Percentiles rank a stretch among this genome's conserved stretches.
Conservation (phyloP, 2,329 filamentous ascomycete genomes). For the Aureobasidium sp. region DNA sequence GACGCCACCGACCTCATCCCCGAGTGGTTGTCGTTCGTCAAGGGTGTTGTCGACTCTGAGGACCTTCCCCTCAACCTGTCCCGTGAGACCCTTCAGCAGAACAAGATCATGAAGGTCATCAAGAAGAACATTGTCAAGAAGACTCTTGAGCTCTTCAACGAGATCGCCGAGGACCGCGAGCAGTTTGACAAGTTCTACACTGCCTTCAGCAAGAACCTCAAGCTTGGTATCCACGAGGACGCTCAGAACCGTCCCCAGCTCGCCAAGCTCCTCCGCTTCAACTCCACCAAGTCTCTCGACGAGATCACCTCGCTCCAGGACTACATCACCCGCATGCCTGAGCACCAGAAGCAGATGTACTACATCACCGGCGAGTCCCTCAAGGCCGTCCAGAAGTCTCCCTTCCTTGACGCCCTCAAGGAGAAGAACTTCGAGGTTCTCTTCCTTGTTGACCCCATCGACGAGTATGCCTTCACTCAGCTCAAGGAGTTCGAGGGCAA, state of each 20-base stretch:
- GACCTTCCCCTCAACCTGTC: constrained; percentile 98
- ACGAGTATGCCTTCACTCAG: constrained; percentile 99
- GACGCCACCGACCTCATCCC: constrained; percentile 98
- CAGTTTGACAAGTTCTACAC: constrained; percentile 99
- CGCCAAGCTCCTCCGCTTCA: constrained; percentile 97
- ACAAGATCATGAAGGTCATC: constrained; percentile 99
- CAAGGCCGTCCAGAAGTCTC: constrained; percentile 96
- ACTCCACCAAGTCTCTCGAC: constrained; percentile 97
- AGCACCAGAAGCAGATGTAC: constrained; percentile 99
- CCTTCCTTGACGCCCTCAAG: constrained; percentile 97
- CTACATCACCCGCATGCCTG: constrained; percentile 98
- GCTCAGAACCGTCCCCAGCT: constrained; percentile 88
- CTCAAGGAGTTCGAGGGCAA: constrained; percentile 99
- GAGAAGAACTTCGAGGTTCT: constrained; percentile 99
- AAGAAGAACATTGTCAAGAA: constrained; percentile 99
- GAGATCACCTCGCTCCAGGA: constrained; percentile 90
- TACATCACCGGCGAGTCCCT: constrained; percentile 99
- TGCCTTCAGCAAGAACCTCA: constrained; percentile 99
- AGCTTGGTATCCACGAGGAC: constrained; percentile 99
- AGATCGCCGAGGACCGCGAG: constrained; percentile 99
- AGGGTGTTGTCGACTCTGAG: constrained; percentile 99
- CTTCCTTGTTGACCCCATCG: constrained; percentile 98
- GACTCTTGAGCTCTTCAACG: constrained; percentile 97
- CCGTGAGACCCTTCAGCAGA: constrained; percentile 99
- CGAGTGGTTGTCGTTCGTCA: constrained; percentile 98